Percentiles rank a stretch among this genome's conserved stretches.
phyloP scores from a whole-genome alignment of 2,329 filamentous ascomycete species.

The Penicillium sp. region DNA sequence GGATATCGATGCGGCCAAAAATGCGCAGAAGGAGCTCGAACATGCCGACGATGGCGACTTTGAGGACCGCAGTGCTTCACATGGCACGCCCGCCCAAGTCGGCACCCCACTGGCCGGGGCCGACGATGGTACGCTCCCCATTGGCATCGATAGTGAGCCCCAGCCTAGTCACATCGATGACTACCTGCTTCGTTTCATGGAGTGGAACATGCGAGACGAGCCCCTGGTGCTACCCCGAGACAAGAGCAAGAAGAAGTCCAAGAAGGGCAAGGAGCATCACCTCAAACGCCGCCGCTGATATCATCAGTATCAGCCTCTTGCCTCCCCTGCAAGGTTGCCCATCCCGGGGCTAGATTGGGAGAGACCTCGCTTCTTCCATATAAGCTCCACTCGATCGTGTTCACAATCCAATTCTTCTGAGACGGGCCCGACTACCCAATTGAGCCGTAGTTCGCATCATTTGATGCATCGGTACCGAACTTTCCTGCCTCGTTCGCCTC shows the following conservation, averaged over 20 bases:
- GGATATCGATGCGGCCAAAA: conserved; percentile 81
- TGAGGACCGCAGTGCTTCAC: conserved; percentile 57
- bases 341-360: background rate
- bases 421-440: background rate
- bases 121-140: conserved; percentile 25
- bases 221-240: conserved; percentile 49
- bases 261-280: conserved; percentile 48
- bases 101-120: conserved; percentile 40
- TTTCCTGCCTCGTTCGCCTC: background rate
- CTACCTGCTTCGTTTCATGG: conserved; percentile 71
- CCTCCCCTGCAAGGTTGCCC: background rate
- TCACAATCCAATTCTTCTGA: background rate
- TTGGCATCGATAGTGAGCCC: conserved; percentile 27
- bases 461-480: background rate
- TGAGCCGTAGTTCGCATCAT: background rate
- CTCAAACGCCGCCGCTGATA: conserved; percentile 39
- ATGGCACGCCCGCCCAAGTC: conserved; percentile 35
- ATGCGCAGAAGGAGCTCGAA: conserved; percentile 82
- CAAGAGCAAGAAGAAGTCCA: conserved; percentile 49
- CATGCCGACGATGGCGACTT: conserved; percentile 85
- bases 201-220: conserved; percentile 53
- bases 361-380: background rate
- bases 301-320: background rate
- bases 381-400: background rate
- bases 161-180: conserved; percentile 66